These are phyloP conservation scores for Arthrobotrys iridis DNA, from an alignment of 2,329 filamentous ascomycete species.

Conservation along the genomic window DNA sequence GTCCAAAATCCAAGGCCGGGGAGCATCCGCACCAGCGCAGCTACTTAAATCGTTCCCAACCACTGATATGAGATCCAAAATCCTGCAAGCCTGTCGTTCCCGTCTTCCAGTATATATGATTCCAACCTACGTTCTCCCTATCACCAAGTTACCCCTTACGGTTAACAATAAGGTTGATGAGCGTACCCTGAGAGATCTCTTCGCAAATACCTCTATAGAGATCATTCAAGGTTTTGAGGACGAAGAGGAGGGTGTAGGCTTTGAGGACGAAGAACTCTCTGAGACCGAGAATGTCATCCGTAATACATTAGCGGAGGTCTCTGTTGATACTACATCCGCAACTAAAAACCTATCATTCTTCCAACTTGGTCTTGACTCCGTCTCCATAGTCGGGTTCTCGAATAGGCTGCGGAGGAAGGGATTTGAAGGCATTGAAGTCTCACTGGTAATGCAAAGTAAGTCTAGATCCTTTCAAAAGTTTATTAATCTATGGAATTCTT, in stretches of 20 bases:
- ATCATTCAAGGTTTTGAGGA: slow-evolving; percentile 69
- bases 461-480: slow-evolving; percentile 60
- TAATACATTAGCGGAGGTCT: slow-evolving; percentile 67
- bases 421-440: slow-evolving; percentile 70
- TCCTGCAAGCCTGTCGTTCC: slow-evolving; percentile 71
- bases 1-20: slow-evolving; percentile 12
- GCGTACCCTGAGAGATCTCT: slow-evolving; percentile 74
- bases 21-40: slow-evolving; percentile 8
- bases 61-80: slow-evolving; percentile 55
- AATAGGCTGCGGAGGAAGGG: slow-evolving; percentile 72
- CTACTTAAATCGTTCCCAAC: slow-evolving; percentile 33
- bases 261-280: slow-evolving; percentile 21
- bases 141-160: slow-evolving; percentile 79
- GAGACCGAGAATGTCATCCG: slow-evolving; percentile 65
- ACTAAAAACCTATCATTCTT: slow-evolving; percentile 73
- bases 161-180: slow-evolving; percentile 89
- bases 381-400: slow-evolving; percentile 79
- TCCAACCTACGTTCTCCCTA: slow-evolving; percentile 79
- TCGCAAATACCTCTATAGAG: slow-evolving; percentile 69
- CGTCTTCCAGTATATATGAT: slow-evolving; percentile 88
- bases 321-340: slow-evolving; percentile 63
- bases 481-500: slow-evolving; percentile 3
- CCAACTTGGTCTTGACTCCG: slow-evolving; percentile 87
- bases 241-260: slow-evolving; percentile 34
- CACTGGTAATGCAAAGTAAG: slow-evolving; percentile 71